Evolutionary conservation across 2,329 filamentous ascomycete species (phyloP).

Genomic region (Penicillium vulpinum): DNA sequence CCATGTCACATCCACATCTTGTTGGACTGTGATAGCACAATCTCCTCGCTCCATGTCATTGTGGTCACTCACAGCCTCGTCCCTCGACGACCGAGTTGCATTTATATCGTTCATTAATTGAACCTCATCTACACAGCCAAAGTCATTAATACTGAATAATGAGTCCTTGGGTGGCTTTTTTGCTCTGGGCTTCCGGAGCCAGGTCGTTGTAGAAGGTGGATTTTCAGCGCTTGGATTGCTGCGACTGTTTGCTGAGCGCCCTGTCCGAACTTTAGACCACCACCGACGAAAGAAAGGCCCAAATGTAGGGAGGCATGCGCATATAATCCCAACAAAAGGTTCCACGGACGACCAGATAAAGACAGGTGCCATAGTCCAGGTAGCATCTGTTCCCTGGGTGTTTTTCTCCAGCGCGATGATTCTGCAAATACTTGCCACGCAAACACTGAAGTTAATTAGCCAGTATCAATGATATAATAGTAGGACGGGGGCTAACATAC

Average conservation of each 20-base stretch:
- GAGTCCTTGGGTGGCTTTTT: background rate
- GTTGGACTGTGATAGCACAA: background rate
- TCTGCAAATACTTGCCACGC: background rate
- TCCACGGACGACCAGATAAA: background rate
- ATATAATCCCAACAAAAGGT: background rate
- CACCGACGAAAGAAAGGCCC: conserved; percentile 1
- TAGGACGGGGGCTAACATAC: background rate
- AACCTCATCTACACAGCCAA: background rate
- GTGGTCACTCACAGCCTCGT: background rate
- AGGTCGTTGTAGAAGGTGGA: background rate
- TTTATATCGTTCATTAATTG: background rate
- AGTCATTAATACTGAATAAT: background rate
- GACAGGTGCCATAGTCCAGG: background rate
- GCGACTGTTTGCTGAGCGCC: background rate
- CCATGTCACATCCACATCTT: conserved; percentile 1
- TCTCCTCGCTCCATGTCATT: background rate
- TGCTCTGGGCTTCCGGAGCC: background rate
- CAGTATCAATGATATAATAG: background rate
- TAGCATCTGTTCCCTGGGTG: background rate
- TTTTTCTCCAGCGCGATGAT: background rate
- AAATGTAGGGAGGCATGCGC: background rate
- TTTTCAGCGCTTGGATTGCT: background rate
- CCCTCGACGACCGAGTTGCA: background rate
- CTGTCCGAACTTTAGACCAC: background rate
- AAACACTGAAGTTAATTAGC: background rate